phyloP scores from a whole-genome alignment of 345 rosid genomes.

The Punica granatum region DNA sequence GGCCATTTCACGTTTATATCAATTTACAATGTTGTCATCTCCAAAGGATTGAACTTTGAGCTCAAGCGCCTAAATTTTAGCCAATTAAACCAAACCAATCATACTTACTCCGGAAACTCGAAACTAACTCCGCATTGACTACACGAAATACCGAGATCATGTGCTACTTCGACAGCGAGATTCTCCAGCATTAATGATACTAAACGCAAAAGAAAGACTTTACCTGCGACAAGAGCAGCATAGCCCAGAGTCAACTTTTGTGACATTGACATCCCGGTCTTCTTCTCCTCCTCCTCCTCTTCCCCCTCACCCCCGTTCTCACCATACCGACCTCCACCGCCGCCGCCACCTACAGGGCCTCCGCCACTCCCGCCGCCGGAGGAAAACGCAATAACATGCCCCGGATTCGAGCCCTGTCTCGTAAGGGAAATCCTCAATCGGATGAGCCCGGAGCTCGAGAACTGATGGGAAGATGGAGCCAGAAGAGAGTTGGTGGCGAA shows the following conservation, averaged over 20 bases:
- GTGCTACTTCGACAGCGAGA: background rate
- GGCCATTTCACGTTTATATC: background rate
- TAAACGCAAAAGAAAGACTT: background rate
- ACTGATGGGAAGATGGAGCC: background rate
- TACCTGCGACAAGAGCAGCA: constrained; percentile 71
- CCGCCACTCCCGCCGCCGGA: constrained; percentile 10
- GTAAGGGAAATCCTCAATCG: background rate
- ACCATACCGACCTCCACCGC: constrained; percentile 12
- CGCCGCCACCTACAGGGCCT: constrained; percentile 1
- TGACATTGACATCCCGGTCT: constrained; percentile 37
- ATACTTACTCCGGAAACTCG: background rate
- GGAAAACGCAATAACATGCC: background rate
- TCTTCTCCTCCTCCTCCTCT: constrained; percentile 16
- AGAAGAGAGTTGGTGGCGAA: background rate
- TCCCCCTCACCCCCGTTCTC: constrained; percentile 22
- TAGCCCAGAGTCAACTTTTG: constrained; percentile 59
- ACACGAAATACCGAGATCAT: background rate
- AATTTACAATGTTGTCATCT: background rate
- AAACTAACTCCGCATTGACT: background rate
- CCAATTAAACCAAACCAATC: background rate
- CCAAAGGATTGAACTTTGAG: background rate
- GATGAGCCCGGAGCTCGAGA: constrained; percentile 1
- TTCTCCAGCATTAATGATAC: background rate
- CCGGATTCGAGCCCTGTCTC: background rate
- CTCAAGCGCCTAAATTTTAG: background rate